phyloP scores from a whole-genome alignment of 371 early-diverging fungal genomes.

The Gilbertella persicaria region DNA sequence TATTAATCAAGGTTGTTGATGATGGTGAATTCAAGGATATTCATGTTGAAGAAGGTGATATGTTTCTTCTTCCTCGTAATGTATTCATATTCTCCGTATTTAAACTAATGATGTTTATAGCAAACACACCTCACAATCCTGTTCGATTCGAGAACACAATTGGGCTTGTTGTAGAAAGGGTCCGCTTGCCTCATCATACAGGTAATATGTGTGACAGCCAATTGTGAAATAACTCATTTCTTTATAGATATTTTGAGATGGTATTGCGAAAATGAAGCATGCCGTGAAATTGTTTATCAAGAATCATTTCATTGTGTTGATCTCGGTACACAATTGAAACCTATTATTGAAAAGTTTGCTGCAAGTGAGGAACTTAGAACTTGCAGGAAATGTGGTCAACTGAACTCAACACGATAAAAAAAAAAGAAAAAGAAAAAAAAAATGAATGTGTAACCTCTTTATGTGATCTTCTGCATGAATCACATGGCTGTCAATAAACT shows the following conservation, averaged over 20 bases:
- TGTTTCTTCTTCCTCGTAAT: slow-evolving; percentile 93
- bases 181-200: slow-evolving; percentile 71
- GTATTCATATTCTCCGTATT: slow-evolving; percentile 4
- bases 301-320: slow-evolving; percentile 88
- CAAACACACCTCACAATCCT: slow-evolving; percentile 92
- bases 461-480: too few relatives aligned
- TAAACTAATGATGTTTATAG: slow-evolving; percentile 37
- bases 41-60: slow-evolving; percentile 87
- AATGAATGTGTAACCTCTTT: too few relatives aligned
- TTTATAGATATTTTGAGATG: slow-evolving; percentile 78
- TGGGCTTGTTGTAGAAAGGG: slow-evolving; percentile 93
- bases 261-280: slow-evolving; percentile 84
- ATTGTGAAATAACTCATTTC: slow-evolving; percentile 12
- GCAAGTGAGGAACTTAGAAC: slow-evolving; percentile 63
- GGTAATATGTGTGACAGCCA: slow-evolving; percentile 45
- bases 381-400: slow-evolving; percentile 76
- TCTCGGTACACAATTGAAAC: slow-evolving; percentile 88
- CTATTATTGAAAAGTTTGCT: slow-evolving; percentile 85
- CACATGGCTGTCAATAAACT: too few relatives aligned
- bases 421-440: too few relatives aligned
- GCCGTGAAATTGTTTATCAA: slow-evolving; percentile 82
- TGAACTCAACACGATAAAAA: slow-evolving; percentile 69
- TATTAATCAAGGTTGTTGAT: slow-evolving; percentile 86
- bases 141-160: slow-evolving; percentile 88
- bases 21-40: slow-evolving; percentile 81